Base-by-base conservation (phyloP, 2,329 filamentous ascomycete species). In the Pezizomycotina sp. region DNA sequence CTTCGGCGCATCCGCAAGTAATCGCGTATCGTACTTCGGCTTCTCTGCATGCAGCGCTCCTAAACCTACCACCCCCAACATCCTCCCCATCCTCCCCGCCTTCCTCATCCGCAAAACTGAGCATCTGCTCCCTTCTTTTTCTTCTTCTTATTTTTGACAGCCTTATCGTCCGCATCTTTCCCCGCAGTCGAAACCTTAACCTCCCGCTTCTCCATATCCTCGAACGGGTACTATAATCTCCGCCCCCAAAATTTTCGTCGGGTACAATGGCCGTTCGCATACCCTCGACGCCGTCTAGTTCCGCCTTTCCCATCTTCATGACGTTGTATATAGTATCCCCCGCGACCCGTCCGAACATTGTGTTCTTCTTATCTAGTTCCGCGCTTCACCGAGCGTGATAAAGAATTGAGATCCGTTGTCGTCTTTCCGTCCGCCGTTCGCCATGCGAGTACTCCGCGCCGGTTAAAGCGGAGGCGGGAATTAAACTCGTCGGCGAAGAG, bases 321-420 rank as follows among this genome's bases (percentile, higher is more conserved):
- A 98, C 58, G 56, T 93, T 95, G 61, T 91, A 98, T 36, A 98
- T 89, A 10, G 86, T 93, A 47, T 95, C 82, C 18, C 86, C 89
- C 22, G 79, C 82, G 27, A 98, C 69, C 38, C 89, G 68, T 12
- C 89, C 89, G 62, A 98, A 95, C 56, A 95, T 62, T 1, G 89
- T 95, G 57, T 93, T 93, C 59, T 80, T 81, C 33, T 77, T 78
- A 49, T 77, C 81, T 52, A 98, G 57, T 62, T 95, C 83, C 16
- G 74, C 15, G 84, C 66, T 53, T 77, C 83, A 36, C 65, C 64
- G 34, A 98, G 60, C 0, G 89, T 95, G 44, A 98, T 75, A 62
- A 98, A 98, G 64, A 95, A 95, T 58, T 98, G 89, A 56, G 82
- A 92, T 21, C 82, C 80, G 60, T 95, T 95, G 36, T 79, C 79